Evolutionary conservation across 768 basidiomycete genomes (phyloP), one percentile per base, ranked within the genome.

Genomic region (Pleurotus tuoliensis): DNA sequence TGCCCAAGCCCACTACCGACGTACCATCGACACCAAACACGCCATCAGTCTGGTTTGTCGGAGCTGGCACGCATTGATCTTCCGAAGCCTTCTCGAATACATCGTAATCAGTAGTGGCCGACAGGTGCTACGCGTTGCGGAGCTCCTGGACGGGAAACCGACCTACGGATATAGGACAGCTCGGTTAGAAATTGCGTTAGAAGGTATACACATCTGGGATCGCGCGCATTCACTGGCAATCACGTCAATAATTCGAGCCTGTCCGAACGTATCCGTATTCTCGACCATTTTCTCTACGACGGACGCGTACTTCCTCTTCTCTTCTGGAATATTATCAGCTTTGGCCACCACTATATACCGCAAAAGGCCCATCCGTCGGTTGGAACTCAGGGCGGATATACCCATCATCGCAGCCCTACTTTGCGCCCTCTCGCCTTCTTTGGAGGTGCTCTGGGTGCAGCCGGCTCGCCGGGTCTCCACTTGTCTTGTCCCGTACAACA

Each of bases 131-230:
- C 55, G 51, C 2, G 48, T 67, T 6, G 63, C 62, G 4, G 37
- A 56, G 25, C 45, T 56, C 2, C 50, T 69, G 7, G 16, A 56
- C 16, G n/a, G 18, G 11, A 16, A 20, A 11, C 16, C 46, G 8
- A 51, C 39, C 2, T 47, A 56, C 22, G 62, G 61, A n/a, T 55
- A 53, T 40, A 59, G 58, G 60, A 65, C 65, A 5, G 39, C 60
- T n/a, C 64, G 68, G n/a, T 54, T 69, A 34, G 68, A 69, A 38
- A 40, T 69, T 11, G 62, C 58, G 2, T 57, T 67, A 15, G 64
- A 65, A 58, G 63, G 59, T 25, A 55, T 56, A 20, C 64, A 65
- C 44, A 45, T 30, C 7, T 69, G 66, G 66, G 59, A 51, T 3
- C 12, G 41, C 25, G 41, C 40, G 16, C 66, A 69, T 55, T 54